These are phyloP conservation scores for Epichloe gansuensis DNA, from an alignment of 2,329 filamentous ascomycete genomes.

Conservation along the genomic window DNA sequence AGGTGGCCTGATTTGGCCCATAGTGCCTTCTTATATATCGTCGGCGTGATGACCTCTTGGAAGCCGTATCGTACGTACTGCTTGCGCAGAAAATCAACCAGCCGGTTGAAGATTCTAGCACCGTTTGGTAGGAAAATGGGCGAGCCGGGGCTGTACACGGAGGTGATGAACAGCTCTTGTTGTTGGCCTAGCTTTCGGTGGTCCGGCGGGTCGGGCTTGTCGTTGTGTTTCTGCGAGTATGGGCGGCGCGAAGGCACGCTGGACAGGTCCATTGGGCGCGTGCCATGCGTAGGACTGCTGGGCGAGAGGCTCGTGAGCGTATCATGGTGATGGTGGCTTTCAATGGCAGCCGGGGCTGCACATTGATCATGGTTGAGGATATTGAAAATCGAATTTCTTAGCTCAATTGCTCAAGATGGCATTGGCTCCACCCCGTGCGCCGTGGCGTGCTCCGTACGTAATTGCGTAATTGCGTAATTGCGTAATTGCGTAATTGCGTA, in stretches of 20 bases:
- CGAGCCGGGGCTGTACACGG: conserved; percentile 70
- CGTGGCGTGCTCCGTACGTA: too few relatives aligned
- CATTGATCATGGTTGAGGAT: background rate
- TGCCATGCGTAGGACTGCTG: conserved; percentile 6
- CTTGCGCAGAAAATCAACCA: conserved; percentile 68
- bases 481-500: too few relatives aligned
- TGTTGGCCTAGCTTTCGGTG: conserved; percentile 48
- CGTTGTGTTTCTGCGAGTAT: conserved; percentile 17
- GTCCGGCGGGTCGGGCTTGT: conserved; percentile 31
- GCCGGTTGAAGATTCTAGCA: conserved; percentile 69
- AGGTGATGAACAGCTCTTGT: conserved; percentile 70
- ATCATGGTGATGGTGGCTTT: conserved; percentile 15
- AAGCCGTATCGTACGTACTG: conserved; percentile 81
- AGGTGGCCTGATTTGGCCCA: conserved; percentile 82
- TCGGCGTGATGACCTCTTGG: conserved; percentile 79
- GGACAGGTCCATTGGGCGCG: conserved; percentile 20
- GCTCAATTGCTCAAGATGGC: conserved; percentile 4
- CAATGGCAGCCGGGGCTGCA: conserved; percentile 1
- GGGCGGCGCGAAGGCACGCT: conserved; percentile 18
- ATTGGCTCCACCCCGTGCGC: background rate
- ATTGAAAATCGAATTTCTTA: background rate
- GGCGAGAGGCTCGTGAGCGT: conserved; percentile 13
- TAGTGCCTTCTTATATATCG: conserved; percentile 78
- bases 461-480: too few relatives aligned
- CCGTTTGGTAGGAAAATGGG: conserved; percentile 77